These are phyloP conservation scores for Hymenoscyphus fructigenus DNA, from an alignment of 2,329 filamentous ascomycete species.

Conservation along the genomic window DNA sequence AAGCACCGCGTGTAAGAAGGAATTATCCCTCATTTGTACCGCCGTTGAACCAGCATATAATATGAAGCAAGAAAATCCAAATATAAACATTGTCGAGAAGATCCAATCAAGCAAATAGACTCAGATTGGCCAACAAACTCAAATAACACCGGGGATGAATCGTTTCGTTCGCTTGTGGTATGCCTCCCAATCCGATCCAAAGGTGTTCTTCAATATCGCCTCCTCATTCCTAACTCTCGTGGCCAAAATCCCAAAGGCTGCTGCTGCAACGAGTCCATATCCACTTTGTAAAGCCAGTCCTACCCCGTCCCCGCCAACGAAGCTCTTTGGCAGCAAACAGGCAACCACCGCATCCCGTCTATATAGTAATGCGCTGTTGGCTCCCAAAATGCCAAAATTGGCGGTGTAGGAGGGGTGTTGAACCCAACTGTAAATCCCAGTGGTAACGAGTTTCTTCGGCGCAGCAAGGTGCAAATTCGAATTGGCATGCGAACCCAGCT, in stretches of 20 bases:
- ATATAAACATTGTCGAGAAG: too few species aligned
- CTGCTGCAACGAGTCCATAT: not conserved
- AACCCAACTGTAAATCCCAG: slow-evolving; percentile 14
- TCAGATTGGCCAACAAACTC: not conserved
- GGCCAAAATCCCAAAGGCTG: not conserved
- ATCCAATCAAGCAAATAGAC: not conserved
- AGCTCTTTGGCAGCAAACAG: not conserved
- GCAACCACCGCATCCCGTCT: slow-evolving; percentile 1
- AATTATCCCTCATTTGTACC: too few species aligned
- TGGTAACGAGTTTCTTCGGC: slow-evolving; percentile 38
- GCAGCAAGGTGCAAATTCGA: slow-evolving; percentile 52
- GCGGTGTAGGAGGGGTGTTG: slow-evolving; percentile 18
- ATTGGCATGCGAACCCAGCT: slow-evolving; percentile 43
- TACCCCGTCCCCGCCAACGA: not conserved
- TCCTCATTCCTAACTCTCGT: slow-evolving; percentile 43
- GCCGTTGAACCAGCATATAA: too few species aligned
- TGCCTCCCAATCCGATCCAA: slow-evolving; percentile 48
- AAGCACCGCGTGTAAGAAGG: too few species aligned
- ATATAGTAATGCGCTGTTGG: slow-evolving; percentile 5
- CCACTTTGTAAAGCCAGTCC: not conserved
- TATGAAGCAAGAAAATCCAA: too few species aligned
- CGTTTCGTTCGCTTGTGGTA: slow-evolving; percentile 49
- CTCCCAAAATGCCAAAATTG: not conserved
- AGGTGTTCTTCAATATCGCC: slow-evolving; percentile 46
- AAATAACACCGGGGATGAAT: slow-evolving; percentile 48